Conservation (phyloP, 1,139 yeast genomes). For the Magnusiomyces paraingens region DNA sequence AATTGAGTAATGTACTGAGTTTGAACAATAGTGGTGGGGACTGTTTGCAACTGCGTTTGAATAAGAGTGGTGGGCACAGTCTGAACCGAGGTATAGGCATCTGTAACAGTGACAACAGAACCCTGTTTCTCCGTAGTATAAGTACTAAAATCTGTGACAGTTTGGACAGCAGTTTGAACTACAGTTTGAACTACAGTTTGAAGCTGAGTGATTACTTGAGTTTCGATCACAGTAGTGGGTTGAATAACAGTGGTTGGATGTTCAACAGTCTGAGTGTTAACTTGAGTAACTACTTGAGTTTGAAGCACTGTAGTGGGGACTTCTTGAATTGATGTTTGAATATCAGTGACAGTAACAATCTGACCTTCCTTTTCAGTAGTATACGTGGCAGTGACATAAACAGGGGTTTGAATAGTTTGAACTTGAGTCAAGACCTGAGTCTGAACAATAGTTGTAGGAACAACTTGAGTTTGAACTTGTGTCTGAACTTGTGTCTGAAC, state of each 20-base stretch:
- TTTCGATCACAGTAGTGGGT: conserved; percentile 2
- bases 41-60: conserved; percentile 3
- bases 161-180: background rate
- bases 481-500: conserved; percentile 1
- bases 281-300: background rate
- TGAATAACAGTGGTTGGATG: background rate
- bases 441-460: conserved; percentile 1
- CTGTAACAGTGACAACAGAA: conserved; percentile 2
- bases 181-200: background rate
- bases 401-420: background rate
- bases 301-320: background rate
- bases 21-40: background rate
- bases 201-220: background rate
- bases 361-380: conserved; percentile 3
- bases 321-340: background rate
- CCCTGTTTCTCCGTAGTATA: background rate
- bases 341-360: conserved; percentile 1
- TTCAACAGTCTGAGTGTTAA: background rate
- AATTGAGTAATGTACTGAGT: background rate
- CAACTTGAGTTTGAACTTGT: background rate
- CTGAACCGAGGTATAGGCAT: background rate
- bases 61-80: conserved; percentile 2
- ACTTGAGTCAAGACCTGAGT: background rate
- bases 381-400: background rate
- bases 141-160: background rate